Evolutionary conservation across 1,284 basidiomycete species (phyloP).

Genomic region (Acaromyces ingoldii): DNA sequence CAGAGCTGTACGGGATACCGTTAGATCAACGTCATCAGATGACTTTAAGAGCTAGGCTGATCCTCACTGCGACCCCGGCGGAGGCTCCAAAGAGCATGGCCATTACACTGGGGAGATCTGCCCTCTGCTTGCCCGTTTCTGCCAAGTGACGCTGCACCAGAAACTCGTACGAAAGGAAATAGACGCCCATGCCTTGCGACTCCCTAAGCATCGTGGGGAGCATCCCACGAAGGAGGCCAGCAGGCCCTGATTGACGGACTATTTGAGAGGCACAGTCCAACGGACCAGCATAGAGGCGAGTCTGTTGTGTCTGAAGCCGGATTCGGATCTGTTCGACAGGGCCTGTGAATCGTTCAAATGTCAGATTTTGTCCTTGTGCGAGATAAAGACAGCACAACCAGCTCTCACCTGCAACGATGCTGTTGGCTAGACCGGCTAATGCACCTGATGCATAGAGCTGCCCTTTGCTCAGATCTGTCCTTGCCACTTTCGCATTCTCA

Average conservation of each 20-base stretch:
- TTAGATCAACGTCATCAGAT: background rate
- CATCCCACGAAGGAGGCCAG: constrained; percentile 87
- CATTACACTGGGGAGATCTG: constrained; percentile 27
- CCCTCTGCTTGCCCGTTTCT: constrained; percentile 3
- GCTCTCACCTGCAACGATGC: constrained; percentile 64
- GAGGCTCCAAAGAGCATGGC: constrained; percentile 44
- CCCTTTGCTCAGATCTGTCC: constrained; percentile 55
- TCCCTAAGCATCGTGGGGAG: constrained; percentile 83
- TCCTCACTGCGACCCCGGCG: constrained; percentile 25
- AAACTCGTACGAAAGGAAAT: constrained; percentile 90
- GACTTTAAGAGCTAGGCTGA: background rate
- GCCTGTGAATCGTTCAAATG: constrained; percentile 53
- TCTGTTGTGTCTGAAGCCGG: constrained; percentile 57
- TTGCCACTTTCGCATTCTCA: background rate
- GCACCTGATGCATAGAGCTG: constrained; percentile 78
- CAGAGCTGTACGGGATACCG: constrained; percentile 32
- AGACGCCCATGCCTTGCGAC: constrained; percentile 57
- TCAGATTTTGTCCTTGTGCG: background rate
- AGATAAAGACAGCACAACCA: background rate
- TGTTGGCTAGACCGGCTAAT: constrained; percentile 81
- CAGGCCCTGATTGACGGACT: constrained; percentile 58
- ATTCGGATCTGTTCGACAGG: constrained; percentile 98
- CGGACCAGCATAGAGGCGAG: constrained; percentile 52
- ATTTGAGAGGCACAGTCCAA: constrained; percentile 27
- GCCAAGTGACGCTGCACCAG: constrained; percentile 57